Evolutionary conservation across 2,329 filamentous ascomycete genomes (phyloP).

Genomic region (Parafenestella ontariensis): DNA sequence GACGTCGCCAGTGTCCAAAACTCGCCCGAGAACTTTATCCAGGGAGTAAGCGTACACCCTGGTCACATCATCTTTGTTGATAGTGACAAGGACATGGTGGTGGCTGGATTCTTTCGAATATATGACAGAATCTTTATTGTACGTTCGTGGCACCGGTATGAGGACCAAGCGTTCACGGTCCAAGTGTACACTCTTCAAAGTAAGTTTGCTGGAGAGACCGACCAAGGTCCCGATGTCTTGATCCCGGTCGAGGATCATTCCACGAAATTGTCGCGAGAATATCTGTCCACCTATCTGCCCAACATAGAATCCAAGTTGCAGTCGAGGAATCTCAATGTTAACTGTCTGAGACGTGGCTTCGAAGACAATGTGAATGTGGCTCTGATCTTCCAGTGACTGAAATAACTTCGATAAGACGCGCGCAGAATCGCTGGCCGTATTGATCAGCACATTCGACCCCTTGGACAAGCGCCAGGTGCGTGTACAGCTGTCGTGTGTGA

Average conservation of each 20-base stretch:
- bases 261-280: slow-evolving; percentile 33
- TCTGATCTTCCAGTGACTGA: slow-evolving; percentile 18
- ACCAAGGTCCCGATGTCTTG: slow-evolving; percentile 32
- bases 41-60: slow-evolving; percentile 57
- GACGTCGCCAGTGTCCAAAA: slow-evolving; percentile 60
- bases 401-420: slow-evolving; percentile 19
- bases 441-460: slow-evolving; percentile 4
- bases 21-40: slow-evolving; percentile 57
- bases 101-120: slow-evolving; percentile 1
- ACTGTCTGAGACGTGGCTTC: slow-evolving; percentile 4
- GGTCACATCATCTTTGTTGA: slow-evolving; percentile 18
- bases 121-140: slow-evolving; percentile 12
- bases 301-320: slow-evolving; percentile 21
- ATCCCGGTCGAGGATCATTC: slow-evolving; percentile 32
- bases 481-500: slow-evolving; percentile 11
- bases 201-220: slow-evolving; percentile 34
- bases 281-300: slow-evolving; percentile 5
- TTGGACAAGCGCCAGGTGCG: slow-evolving; percentile 24
- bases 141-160: slow-evolving; percentile 31
- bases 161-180: slow-evolving; percentile 44
- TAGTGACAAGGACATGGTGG: slow-evolving; percentile 17
- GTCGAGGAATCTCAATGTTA: slow-evolving; percentile 22
- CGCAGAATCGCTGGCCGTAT: slow-evolving; percentile 14
- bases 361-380: slow-evolving; percentile 25
- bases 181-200: slow-evolving; percentile 17